phyloP scores from a whole-genome alignment of 2,329 filamentous ascomycete genomes.

The Ilyonectria sp. region DNA sequence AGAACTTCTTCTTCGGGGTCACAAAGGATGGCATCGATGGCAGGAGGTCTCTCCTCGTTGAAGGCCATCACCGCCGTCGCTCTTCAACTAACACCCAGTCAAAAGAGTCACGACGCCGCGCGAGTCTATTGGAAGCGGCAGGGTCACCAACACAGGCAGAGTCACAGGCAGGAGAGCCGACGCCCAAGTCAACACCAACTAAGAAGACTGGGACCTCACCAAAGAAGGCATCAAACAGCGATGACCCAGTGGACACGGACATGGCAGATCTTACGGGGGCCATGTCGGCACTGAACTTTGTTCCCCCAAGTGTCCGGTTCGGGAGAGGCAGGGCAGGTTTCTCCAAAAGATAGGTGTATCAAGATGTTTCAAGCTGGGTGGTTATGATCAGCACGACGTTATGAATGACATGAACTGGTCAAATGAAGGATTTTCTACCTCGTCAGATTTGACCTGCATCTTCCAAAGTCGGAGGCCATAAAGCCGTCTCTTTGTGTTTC shows the following conservation, averaged over 20 bases:
- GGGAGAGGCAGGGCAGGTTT: slow-evolving; percentile 72
- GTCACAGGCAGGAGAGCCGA: slow-evolving; percentile 19
- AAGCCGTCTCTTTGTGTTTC: slow-evolving; percentile 29
- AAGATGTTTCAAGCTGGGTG: slow-evolving; percentile 40
- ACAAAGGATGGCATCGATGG: slow-evolving; percentile 93
- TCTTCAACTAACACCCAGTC: slow-evolving; percentile 59
- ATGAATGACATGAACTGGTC: slow-evolving; percentile 48
- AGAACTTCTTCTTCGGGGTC: slow-evolving; percentile 89
- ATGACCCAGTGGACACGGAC: slow-evolving; percentile 59
- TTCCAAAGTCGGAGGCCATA: slow-evolving; percentile 26
- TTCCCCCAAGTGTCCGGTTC: slow-evolving; percentile 78
- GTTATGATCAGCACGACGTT: slow-evolving; percentile 53
- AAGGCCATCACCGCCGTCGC: slow-evolving; percentile 65
- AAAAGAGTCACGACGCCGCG: slow-evolving; percentile 53
- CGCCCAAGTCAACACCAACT: slow-evolving; percentile 36
- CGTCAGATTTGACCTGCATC: slow-evolving; percentile 39
- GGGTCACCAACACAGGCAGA: slow-evolving; percentile 34
- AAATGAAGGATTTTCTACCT: slow-evolving; percentile 57
- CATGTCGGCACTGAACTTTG: slow-evolving; percentile 81
- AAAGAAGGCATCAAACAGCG: slow-evolving; percentile 19
- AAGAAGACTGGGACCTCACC: slow-evolving; percentile 35
- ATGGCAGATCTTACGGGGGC: slow-evolving; percentile 76
- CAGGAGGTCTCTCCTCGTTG: slow-evolving; percentile 81
- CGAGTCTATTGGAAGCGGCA: slow-evolving; percentile 51
- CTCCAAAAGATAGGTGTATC: slow-evolving; percentile 58